These are phyloP conservation scores for Moricandia moricandioides DNA, from an alignment of 345 rosid species.

Conservation along the genomic window DNA sequence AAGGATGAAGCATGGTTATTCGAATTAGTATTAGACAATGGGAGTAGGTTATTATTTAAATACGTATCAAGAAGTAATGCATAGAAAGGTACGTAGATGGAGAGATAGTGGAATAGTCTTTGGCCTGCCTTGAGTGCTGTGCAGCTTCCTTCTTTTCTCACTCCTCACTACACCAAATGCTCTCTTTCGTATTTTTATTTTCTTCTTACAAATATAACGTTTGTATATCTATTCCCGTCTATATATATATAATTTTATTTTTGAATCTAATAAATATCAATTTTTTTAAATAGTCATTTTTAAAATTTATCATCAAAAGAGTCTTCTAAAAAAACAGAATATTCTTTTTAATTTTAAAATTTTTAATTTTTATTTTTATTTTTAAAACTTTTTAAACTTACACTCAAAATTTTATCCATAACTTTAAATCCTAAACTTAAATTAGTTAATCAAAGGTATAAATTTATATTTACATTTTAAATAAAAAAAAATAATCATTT, in stretches of 20 bases:
- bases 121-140: slow-evolving; percentile 33
- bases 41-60: slow-evolving; percentile 6
- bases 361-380: too few relatives aligned
- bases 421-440: too few relatives aligned
- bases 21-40: background rate
- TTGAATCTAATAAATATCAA: too few relatives aligned
- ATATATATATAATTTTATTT: background rate
- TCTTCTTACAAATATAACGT: background rate
- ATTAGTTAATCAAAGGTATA: too few relatives aligned
- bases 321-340: too few relatives aligned
- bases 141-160: slow-evolving; percentile 28
- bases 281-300: too few relatives aligned
- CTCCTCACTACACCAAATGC: slow-evolving; percentile 18
- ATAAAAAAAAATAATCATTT: too few relatives aligned
- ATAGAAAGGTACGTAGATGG: slow-evolving; percentile 29
- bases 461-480: too few relatives aligned
- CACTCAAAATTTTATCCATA: too few relatives aligned
- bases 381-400: too few relatives aligned
- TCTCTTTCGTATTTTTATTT: slow-evolving; percentile 2
- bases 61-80: slow-evolving; percentile 18
- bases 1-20: slow-evolving; percentile 21
- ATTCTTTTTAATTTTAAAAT: too few relatives aligned
- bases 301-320: too few relatives aligned
- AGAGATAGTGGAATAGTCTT: slow-evolving; percentile 36
- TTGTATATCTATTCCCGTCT: background rate